Evolutionary conservation across 176 grass and related monocot genomes (phyloP).

Genomic region (Sorghum bicolor): DNA sequence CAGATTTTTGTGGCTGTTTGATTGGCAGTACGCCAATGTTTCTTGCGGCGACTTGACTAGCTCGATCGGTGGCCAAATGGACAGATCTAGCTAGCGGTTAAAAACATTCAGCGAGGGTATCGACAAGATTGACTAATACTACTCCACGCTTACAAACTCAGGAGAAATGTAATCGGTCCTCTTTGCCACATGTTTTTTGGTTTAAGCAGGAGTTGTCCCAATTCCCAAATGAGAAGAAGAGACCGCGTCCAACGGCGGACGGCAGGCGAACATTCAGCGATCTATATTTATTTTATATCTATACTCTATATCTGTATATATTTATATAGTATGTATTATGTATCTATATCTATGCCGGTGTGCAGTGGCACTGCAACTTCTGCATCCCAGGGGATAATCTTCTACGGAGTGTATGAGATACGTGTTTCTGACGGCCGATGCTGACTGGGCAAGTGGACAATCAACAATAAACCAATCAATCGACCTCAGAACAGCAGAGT

Average conservation of each 20-base stretch:
- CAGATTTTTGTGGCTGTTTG: background rate
- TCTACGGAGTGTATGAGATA: background rate
- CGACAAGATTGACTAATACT: background rate
- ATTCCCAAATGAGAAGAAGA: background rate
- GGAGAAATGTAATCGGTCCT: background rate
- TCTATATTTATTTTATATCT: too few relatives aligned
- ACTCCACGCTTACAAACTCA: background rate
- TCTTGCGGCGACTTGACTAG: background rate
- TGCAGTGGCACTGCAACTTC: background rate
- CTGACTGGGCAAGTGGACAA: background rate
- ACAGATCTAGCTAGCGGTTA: background rate
- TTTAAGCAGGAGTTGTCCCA: background rate
- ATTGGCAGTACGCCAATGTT: background rate
- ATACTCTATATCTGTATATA: too few relatives aligned
- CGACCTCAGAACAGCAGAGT: background rate
- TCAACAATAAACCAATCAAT: background rate
- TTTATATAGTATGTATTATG: too few relatives aligned
- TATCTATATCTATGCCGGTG: background rate
- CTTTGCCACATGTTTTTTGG: background rate
- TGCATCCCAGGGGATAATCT: background rate
- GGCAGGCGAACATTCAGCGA: background rate
- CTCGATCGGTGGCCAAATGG: background rate
- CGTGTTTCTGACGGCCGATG: background rate
- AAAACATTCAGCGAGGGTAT: background rate
- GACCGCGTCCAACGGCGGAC: background rate